A percentile compares a stretch with the other conserved stretches of the same genome.
phyloP scores from a whole-genome alignment of 495 filamentous ascomycete species.

The Penicillium herquei region DNA sequence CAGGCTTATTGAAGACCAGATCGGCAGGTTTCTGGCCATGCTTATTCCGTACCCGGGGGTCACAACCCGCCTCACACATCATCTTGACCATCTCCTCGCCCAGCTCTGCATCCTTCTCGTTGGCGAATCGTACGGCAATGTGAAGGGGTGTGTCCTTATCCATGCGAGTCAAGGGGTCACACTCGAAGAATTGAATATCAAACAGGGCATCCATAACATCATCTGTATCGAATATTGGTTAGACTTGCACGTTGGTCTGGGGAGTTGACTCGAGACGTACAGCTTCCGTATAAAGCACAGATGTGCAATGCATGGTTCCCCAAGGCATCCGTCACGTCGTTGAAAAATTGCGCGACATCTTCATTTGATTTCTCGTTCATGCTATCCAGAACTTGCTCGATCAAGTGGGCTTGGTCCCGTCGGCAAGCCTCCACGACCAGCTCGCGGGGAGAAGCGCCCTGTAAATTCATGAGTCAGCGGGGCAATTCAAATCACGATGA shows the following conservation, averaged over 20 bases:
- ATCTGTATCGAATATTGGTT: constrained; percentile 46
- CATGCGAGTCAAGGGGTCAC: constrained; percentile 76
- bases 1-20: constrained; percentile 56
- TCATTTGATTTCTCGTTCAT: constrained; percentile 48
- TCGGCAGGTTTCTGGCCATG: constrained; percentile 44
- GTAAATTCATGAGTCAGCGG: constrained; percentile 11
- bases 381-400: constrained; percentile 55
- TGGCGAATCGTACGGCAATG: constrained; percentile 81
- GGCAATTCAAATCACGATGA: neutral
- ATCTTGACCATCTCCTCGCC: constrained; percentile 75
- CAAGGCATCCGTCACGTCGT: constrained; percentile 76
- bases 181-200: constrained; percentile 92
- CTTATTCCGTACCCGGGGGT: constrained; percentile 57
- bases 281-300: constrained; percentile 81
- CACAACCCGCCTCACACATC: constrained; percentile 89
- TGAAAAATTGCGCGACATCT: constrained; percentile 69
- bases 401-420: constrained; percentile 83
- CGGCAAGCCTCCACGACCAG: constrained; percentile 90
- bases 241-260: neutral
- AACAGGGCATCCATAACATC: constrained; percentile 90
- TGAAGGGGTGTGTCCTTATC: constrained; percentile 92
- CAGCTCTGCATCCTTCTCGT: constrained; percentile 61
- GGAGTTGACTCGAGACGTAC: constrained; percentile 46
- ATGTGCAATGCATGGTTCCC: constrained; percentile 88
- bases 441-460: constrained; percentile 87